Evolutionary conservation across 805 yeast genomes (phyloP), one percentile per base, ranked within the genome.

Genomic region (Starmerella scarabaei): DNA sequence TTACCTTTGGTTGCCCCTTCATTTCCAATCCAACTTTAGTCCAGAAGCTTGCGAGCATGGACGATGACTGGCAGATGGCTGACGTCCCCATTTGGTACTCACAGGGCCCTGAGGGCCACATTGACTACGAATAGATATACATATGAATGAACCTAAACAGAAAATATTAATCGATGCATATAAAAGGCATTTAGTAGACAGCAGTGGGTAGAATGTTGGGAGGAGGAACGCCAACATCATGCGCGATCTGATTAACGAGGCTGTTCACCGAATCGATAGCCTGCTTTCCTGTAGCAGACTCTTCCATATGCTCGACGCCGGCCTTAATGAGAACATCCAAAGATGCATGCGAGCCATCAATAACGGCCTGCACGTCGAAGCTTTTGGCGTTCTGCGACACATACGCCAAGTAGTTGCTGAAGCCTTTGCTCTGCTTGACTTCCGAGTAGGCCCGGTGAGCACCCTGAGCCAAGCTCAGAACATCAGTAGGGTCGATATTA

Each of bases 11-110:
- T 20, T 64, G 77, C 44, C 58, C 56, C 39, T 71, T 63, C 53
- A 64, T 69, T 35, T 53, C 75, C 19, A 73, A 73, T 57, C 77
- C 78, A 1, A 79, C 73, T 52, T 53, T 73, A 21, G 67, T 64
- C 17, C 50, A 57, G 12, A 59, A 74, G 46, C 41, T 73, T 30
- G 57, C 61, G 45, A 54, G 66, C 30, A 67, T 66, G 49, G 57
- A 66, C 28, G 7, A 7, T 14, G 6, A n/a, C 7, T n/a, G 6
- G 9, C 7, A 11, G 9, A 11, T 11, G 7, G 26, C 9, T 11
- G 26, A 23, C 9, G 9, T 11, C 26, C 7, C 7, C 7, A 7
- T 11, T 7, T 23, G 26, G 26, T 23, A 23, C 26, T 7, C 26
- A 7, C 9, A 11, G 26, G 26, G 26, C 26, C 26, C 9, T 11